Evolutionary conservation across 2,329 filamentous ascomycete genomes (phyloP), one percentile per base, ranked within the genome.

Genomic region (Fusarium sublunatum): DNA sequence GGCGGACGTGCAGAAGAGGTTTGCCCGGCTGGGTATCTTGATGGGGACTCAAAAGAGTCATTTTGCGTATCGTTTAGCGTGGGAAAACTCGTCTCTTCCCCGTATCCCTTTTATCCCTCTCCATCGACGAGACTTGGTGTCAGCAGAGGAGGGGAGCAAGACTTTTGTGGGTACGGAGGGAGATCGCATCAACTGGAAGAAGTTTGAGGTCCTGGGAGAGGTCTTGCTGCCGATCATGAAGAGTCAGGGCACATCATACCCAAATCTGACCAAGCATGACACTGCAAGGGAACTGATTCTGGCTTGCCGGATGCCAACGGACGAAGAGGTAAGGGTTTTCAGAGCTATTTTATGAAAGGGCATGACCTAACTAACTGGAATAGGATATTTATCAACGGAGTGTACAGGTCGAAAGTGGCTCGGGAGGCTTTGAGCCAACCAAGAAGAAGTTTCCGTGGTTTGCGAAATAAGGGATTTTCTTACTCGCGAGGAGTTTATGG

Each of bases 171-270:
- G 91, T 7, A 83, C 86, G 3, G 83, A 87, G 58, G 86, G 83
- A 64, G 86, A 92, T 62, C 83, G 91, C 47, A 91, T 99, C 74
- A 98, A 98, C 74, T 99, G 95, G 95, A 93, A 90, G 77, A 99
- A 99, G 74, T 99, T 98, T 71, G 94, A 98, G 76, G 90, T 99
- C 29, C 88, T 98, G 77, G 93, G 93, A 7, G 94, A 98, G 69
- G 91, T 97, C 6, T 85, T 98, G 49, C 82, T 97, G 58, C 90
- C 92, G 3, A 88, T 99, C 51, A 96, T 97, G 85, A 90, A 89
- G 77, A 97, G 94, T 71, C 93, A 98, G 76, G 91, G 91, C 50
- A 88, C 88, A 44, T 88, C 92, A 6, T 97, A 97, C 70, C 86
- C 87, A 25, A 90, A 88, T 61, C 79, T 94, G 61, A 80, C 81